phyloP scores from a whole-genome alignment of 108 stramenopile genomes.

The Thalassiosira profunda region DNA sequence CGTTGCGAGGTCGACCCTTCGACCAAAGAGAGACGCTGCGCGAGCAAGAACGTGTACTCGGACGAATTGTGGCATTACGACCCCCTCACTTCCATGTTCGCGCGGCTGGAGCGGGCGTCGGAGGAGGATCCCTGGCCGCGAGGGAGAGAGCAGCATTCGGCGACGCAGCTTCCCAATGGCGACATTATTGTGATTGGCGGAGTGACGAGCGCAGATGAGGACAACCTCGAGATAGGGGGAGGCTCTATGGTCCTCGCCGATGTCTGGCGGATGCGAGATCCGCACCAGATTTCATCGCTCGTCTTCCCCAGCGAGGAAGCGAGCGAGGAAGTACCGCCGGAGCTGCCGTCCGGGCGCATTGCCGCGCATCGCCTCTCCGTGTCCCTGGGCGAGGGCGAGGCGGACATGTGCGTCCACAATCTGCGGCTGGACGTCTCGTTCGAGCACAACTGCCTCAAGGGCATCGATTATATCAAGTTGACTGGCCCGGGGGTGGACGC shows the following conservation, averaged over 20 bases:
- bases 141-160: conserved; percentile 42
- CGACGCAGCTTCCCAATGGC: conserved; percentile 27
- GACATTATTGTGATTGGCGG: conserved; percentile 35
- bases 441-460: conserved; percentile 12
- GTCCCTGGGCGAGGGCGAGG: no score
- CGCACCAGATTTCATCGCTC: no score
- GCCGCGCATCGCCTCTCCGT: no score
- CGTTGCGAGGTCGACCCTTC: conserved; percentile 16
- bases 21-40: conserved; percentile 4
- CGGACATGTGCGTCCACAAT: conserved; percentile 27
- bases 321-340: no score
- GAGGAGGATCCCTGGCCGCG: background rate
- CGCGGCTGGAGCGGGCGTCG: conserved; percentile 3
- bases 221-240: background rate
- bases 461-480: conserved; percentile 24
- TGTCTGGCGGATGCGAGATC: no score
- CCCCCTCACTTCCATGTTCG: conserved; percentile 16
- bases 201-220: conserved; percentile 1
- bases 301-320: no score
- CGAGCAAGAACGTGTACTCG: conserved; percentile 18
- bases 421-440: conserved; percentile 20
- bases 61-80: conserved; percentile 40
- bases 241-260: no score
- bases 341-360: no score
- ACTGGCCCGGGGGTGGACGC: no score